A percentile compares a stretch with the other conserved stretches of the same genome.
phyloP scores from a whole-genome alignment of 2,329 filamentous ascomycete species.

The Aspergillus sp. region DNA sequence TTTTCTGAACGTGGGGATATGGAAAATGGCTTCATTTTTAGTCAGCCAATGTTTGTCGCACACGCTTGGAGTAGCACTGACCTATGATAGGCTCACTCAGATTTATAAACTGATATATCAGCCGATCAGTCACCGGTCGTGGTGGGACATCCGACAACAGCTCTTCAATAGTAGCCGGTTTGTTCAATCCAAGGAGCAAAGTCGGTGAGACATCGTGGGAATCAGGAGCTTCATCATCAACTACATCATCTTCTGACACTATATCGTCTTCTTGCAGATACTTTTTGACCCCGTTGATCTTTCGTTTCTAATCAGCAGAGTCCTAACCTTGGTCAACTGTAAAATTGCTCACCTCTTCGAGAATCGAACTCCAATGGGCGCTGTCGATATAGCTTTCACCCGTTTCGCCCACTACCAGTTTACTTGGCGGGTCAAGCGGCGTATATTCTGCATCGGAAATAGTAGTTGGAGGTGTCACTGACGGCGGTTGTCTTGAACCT shows the following conservation, averaged over 20 bases:
- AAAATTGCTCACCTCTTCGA: constrained; percentile 30
- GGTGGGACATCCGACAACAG: constrained; percentile 30
- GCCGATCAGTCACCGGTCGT: constrained; percentile 28
- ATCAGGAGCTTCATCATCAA: constrained; percentile 17
- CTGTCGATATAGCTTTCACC: constrained; percentile 36
- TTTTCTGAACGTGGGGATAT: constrained; percentile 31
- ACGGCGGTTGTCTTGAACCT: constrained; percentile 1
- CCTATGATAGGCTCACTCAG: constrained; percentile 30
- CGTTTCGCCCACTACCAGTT: constrained; percentile 27
- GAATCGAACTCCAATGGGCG: constrained; percentile 35
- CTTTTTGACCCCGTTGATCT: constrained; percentile 36
- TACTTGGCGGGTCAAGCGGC: constrained; percentile 24
- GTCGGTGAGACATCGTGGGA: constrained; percentile 20
- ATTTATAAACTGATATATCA: constrained; percentile 34
- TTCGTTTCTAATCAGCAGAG: background rate
- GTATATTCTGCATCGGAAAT: constrained; percentile 12
- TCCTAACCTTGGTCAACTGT: background rate
- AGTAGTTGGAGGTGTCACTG: constrained; percentile 12
- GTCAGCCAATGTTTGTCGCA: background rate
- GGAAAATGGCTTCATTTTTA: constrained; percentile 22
- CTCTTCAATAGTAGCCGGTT: constrained; percentile 28
- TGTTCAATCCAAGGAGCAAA: constrained; percentile 27
- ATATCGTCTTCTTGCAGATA: constrained; percentile 23
- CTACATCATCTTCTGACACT: constrained; percentile 22
- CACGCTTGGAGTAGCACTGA: constrained; percentile 9